Percentiles rank a stretch among this genome's conserved stretches.
These are phyloP conservation scores for Xylariaceae sp. DNA, from an alignment of 2,329 filamentous ascomycete species.

Conservation along the genomic window DNA sequence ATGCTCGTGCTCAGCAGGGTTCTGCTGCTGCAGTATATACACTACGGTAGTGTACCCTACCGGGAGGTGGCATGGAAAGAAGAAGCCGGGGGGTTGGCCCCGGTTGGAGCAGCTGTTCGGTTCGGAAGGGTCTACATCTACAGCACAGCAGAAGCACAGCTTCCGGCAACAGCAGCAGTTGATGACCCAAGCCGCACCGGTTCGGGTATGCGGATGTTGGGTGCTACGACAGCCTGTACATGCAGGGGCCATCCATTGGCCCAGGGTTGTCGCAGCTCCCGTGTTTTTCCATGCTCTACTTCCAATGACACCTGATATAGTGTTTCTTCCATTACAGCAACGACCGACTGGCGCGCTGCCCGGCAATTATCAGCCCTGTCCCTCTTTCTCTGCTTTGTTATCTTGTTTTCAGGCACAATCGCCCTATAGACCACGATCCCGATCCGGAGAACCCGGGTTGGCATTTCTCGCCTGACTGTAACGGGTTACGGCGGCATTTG, in stretches of 20 bases:
- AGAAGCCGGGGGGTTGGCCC: neutral
- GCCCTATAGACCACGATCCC: neutral
- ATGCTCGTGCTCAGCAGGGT: too few species aligned
- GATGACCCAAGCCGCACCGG: neutral
- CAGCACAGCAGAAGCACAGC: too few species aligned
- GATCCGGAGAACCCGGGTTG: neutral
- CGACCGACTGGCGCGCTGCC: neutral
- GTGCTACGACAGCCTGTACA: neutral
- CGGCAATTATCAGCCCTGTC: too few species aligned
- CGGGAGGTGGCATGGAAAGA: neutral
- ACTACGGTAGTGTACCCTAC: neutral
- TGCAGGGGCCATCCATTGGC: conserved; percentile 7
- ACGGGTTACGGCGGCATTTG: neutral
- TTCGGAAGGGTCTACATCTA: neutral
- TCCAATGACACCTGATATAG: neutral
- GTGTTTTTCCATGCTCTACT: conserved; percentile 23
- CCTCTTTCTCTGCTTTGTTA: neutral
- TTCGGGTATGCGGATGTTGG: neutral
- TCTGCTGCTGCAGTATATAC: neutral
- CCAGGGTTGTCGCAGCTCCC: conserved; percentile 15
- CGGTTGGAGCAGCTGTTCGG: neutral
- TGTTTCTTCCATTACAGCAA: neutral
- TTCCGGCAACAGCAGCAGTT: neutral
- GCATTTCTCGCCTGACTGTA: neutral
- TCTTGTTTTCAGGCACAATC: too few species aligned